phyloP scores from a whole-genome alignment of 495 filamentous ascomycete genomes.

The Tetracladium marchalianum region DNA sequence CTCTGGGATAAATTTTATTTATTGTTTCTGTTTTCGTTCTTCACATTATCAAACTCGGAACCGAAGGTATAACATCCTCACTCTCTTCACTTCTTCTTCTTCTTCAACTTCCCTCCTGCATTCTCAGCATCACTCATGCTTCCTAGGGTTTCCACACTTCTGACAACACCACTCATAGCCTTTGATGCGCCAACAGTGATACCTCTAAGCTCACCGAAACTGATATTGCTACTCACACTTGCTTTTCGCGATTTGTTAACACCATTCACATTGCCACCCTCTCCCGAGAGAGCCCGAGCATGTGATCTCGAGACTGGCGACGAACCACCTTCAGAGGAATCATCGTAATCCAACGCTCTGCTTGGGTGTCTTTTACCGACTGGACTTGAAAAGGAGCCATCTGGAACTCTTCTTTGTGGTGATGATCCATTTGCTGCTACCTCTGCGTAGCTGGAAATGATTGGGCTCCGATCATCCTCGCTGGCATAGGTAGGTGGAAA shows the following conservation, averaged over 20 bases:
- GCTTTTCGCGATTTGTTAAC: slow-evolving; percentile 1
- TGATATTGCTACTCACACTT: slow-evolving; percentile 18
- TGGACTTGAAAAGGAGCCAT: neutral
- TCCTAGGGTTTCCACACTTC: slow-evolving; percentile 8
- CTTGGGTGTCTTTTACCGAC: slow-evolving; percentile 4
- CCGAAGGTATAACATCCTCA: neutral
- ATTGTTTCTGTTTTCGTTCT: too few relatives aligned
- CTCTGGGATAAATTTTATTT: too few relatives aligned
- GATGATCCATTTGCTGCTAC: slow-evolving; percentile 2
- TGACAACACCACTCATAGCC: slow-evolving; percentile 13
- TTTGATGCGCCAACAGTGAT: slow-evolving; percentile 15
- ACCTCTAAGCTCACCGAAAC: slow-evolving; percentile 12
- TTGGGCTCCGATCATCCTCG: slow-evolving; percentile 13
- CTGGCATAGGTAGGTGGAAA: slow-evolving; percentile 7
- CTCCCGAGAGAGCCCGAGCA: neutral
- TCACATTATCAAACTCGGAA: too few relatives aligned
- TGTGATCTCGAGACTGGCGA: slow-evolving; percentile 12
- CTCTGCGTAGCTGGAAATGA: slow-evolving; percentile 3
- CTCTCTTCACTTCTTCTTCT: slow-evolving; percentile 3
- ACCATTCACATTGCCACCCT: slow-evolving; percentile 1
- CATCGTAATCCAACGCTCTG: slow-evolving; percentile 5
- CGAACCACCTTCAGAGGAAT: slow-evolving; percentile 7
- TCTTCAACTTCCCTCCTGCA: neutral
- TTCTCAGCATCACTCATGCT: slow-evolving; percentile 11
- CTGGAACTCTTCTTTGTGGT: neutral